These are phyloP conservation scores for Boletales sp. DNA, from an alignment of 768 basidiomycete species.

Conservation along the genomic window DNA sequence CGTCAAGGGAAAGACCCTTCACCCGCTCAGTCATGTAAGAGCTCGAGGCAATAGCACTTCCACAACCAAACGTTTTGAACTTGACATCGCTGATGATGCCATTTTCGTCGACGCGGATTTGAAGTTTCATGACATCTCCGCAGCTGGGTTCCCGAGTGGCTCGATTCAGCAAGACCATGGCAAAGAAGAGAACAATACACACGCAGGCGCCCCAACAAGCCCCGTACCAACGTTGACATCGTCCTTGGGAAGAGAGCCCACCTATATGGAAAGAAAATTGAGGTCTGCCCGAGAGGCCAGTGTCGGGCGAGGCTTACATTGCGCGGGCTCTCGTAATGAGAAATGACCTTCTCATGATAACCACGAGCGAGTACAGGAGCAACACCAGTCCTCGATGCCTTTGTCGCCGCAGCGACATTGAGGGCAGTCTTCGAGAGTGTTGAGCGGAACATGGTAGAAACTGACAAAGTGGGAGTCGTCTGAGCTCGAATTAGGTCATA, in stretches of 20 bases:
- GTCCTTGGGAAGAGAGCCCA: constrained; percentile 91
- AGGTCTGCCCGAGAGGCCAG: constrained; percentile 46
- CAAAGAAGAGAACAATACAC: constrained; percentile 32
- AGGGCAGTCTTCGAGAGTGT: constrained; percentile 49
- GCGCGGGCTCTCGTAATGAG: constrained; percentile 95
- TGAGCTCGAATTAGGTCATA: constrained; percentile 21
- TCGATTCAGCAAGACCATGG: constrained; percentile 14
- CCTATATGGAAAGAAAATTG: constrained; percentile 51
- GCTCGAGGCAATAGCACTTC: constrained; percentile 95
- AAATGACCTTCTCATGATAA: constrained; percentile 96
- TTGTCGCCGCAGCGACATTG: constrained; percentile 42
- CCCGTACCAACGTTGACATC: constrained; percentile 94
- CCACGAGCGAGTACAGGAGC: constrained; percentile 58
- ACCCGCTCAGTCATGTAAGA: constrained; percentile 99
- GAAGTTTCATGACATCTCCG: constrained; percentile 99
- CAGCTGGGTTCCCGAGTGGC: constrained; percentile 49
- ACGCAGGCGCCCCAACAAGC: constrained; percentile 97
- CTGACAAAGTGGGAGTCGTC: constrained; percentile 22
- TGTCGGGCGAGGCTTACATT: constrained; percentile 63
- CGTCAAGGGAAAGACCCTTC: constrained; percentile 88
- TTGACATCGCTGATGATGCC: constrained; percentile 98
- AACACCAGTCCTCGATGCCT: constrained; percentile 35
- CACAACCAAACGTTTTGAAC: constrained; percentile 99
- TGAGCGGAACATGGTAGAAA: constrained; percentile 67
- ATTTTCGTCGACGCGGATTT: constrained; percentile 93